Conservation (phyloP, 176 grass and related monocot genomes). For the Cenchrus fungigraminus region DNA sequence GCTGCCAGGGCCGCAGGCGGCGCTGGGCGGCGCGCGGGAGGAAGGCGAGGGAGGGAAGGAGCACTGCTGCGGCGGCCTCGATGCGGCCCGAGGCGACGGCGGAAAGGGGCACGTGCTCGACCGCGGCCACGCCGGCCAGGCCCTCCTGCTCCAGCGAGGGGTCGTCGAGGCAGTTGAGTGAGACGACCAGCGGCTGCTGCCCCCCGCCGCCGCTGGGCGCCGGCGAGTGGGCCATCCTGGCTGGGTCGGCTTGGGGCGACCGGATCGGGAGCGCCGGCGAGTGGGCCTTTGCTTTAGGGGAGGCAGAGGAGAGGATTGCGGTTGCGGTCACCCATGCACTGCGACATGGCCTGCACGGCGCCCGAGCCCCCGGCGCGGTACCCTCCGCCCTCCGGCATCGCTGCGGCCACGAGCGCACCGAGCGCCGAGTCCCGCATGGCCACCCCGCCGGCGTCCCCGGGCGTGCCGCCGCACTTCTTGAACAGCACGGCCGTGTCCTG, state of each 20-base stretch:
- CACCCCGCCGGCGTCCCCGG: conserved; percentile 46
- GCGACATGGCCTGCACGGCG: conserved; percentile 83
- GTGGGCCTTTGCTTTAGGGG: too few species aligned
- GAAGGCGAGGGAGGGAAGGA: conserved; percentile 75
- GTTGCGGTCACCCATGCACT: conserved; percentile 92
- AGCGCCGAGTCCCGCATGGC: conserved; percentile 80
- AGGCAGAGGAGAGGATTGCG: too few species aligned
- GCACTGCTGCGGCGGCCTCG: conserved; percentile 69
- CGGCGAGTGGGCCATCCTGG: conserved; percentile 58
- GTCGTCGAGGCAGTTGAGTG: conserved; percentile 89
- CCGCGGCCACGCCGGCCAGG: conserved; percentile 59
- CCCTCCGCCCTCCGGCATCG: conserved; percentile 49
- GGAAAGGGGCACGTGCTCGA: conserved; percentile 81
- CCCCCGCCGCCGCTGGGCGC: conserved; percentile 9
- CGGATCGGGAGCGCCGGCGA: conserved; percentile 34
- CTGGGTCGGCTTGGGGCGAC: neutral
- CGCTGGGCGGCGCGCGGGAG: conserved; percentile 90
- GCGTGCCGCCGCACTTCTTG: conserved; percentile 75
- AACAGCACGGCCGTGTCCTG: conserved; percentile 75
- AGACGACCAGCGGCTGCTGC: conserved; percentile 60
- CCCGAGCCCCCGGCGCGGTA: conserved; percentile 70
- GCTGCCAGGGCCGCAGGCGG: conserved; percentile 90
- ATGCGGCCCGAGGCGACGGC: conserved; percentile 61
- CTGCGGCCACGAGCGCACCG: conserved; percentile 49
- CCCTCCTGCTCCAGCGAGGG: conserved; percentile 73